phyloP scores from a whole-genome alignment of 2,329 filamentous ascomycete species.

The Epichloe aotearoae region DNA sequence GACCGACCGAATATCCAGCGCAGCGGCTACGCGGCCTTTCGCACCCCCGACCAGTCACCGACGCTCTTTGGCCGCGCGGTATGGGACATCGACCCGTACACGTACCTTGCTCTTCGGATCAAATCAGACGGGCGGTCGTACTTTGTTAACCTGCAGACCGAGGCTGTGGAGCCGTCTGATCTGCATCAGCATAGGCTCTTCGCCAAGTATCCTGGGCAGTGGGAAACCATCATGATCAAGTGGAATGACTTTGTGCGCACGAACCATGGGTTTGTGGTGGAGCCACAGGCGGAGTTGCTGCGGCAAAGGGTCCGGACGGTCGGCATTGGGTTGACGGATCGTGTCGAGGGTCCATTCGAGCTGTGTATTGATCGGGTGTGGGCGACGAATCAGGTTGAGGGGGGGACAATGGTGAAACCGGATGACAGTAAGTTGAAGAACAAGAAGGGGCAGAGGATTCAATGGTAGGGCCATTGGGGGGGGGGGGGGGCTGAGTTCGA shows the following conservation, averaged over 20 bases:
- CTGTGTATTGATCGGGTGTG: slow-evolving; percentile 75
- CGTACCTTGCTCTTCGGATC: slow-evolving; percentile 74
- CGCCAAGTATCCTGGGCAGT: slow-evolving; percentile 63
- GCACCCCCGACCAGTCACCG: slow-evolving; percentile 60
- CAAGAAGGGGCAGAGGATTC: slow-evolving; percentile 23
- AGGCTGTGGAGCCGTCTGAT: slow-evolving; percentile 87
- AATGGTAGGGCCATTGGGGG: slow-evolving; percentile 17
- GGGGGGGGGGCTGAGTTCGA: not conserved
- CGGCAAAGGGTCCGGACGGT: slow-evolving; percentile 74
- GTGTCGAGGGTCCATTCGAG: slow-evolving; percentile 78
- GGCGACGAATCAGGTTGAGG: slow-evolving; percentile 56
- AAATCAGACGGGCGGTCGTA: slow-evolving; percentile 87
- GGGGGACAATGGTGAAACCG: slow-evolving; percentile 9
- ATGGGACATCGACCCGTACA: slow-evolving; percentile 85
- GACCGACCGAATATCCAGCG: slow-evolving; percentile 62
- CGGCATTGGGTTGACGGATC: slow-evolving; percentile 79
- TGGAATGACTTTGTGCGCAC: slow-evolving; percentile 92
- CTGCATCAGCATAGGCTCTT: slow-evolving; percentile 89
- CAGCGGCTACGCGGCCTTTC: slow-evolving; percentile 80
- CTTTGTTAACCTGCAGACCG: slow-evolving; percentile 90
- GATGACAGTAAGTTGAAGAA: slow-evolving; percentile 22
- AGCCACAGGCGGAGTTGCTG: slow-evolving; percentile 84
- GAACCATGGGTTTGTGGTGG: slow-evolving; percentile 81
- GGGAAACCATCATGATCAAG: slow-evolving; percentile 89
- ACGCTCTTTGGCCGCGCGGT: slow-evolving; percentile 77